A percentile compares a stretch with the other conserved stretches of the same genome.
Conservation (phyloP, 2,329 filamentous ascomycete species). For the Aspergillus sp. region DNA sequence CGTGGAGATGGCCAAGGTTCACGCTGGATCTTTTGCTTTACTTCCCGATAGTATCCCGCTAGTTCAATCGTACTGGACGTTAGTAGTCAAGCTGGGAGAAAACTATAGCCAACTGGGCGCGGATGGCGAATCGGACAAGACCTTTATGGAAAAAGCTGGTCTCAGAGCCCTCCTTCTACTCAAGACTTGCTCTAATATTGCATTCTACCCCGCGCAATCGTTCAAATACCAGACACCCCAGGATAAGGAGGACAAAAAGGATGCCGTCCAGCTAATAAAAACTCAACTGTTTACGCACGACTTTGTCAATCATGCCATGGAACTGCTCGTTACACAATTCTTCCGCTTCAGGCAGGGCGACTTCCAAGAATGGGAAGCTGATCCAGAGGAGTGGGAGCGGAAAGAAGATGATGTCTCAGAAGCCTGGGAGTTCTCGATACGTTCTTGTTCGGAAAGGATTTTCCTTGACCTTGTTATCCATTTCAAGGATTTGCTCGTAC, state of each 20-base stretch:
- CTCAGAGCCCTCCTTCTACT: slow-evolving; percentile 81
- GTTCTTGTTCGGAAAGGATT: slow-evolving; percentile 88
- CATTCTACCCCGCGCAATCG: slow-evolving; percentile 74
- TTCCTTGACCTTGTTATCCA: slow-evolving; percentile 89
- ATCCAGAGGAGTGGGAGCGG: slow-evolving; percentile 93
- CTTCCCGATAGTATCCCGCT: slow-evolving; percentile 78
- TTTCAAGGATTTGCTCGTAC: slow-evolving; percentile 78
- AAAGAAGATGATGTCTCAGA: slow-evolving; percentile 81
- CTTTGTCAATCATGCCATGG: slow-evolving; percentile 78
- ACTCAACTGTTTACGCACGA: slow-evolving; percentile 71
- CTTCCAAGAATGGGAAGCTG: slow-evolving; percentile 87
- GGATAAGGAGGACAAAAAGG: slow-evolving; percentile 72
- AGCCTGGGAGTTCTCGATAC: slow-evolving; percentile 88
- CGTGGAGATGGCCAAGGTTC: slow-evolving; percentile 75
- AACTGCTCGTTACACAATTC: slow-evolving; percentile 79
- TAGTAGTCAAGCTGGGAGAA: slow-evolving; percentile 75
- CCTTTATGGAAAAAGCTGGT: slow-evolving; percentile 74
- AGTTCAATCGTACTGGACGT: slow-evolving; percentile 79
- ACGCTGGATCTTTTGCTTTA: slow-evolving; percentile 79
- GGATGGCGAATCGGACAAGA: slow-evolving; percentile 50
- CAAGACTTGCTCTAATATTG: slow-evolving; percentile 79
- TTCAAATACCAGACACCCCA: slow-evolving; percentile 79
- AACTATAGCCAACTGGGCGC: slow-evolving; percentile 52
- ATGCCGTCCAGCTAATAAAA: slow-evolving; percentile 69
- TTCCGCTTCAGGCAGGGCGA: slow-evolving; percentile 85